phyloP scores from a whole-genome alignment of 495 filamentous ascomycete species.

The Penicillium lividum region DNA sequence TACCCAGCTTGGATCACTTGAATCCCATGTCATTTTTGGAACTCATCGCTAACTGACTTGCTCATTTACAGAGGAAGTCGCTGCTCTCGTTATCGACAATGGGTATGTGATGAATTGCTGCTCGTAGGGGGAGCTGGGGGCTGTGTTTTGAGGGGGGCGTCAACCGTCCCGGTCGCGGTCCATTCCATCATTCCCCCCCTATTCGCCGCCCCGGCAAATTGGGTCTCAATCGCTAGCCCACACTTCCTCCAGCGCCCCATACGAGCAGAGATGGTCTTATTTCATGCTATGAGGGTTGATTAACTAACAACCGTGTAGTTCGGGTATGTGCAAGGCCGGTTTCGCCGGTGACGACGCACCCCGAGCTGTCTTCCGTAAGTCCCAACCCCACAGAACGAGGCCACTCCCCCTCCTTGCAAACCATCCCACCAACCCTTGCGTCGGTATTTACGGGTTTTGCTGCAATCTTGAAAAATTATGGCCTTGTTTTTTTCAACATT shows the following conservation, averaged over 20 bases:
- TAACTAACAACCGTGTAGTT: slow-evolving; percentile 69
- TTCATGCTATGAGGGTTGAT: slow-evolving; percentile 8
- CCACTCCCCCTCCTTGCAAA: slow-evolving; percentile 20
- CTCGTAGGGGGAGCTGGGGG: slow-evolving; percentile 25
- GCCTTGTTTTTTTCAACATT: slow-evolving; percentile 3
- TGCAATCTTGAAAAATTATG: neutral
- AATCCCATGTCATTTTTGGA: neutral
- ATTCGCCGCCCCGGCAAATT: slow-evolving; percentile 20
- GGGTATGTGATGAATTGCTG: slow-evolving; percentile 67
- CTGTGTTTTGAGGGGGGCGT: slow-evolving; percentile 21
- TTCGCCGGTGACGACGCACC: slow-evolving; percentile 99
- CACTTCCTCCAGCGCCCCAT: slow-evolving; percentile 8
- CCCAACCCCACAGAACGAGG: slow-evolving; percentile 26
- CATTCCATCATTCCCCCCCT: slow-evolving; percentile 19
- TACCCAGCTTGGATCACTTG: neutral
- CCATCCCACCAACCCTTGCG: slow-evolving; percentile 34
- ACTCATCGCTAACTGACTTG: slow-evolving; percentile 52
- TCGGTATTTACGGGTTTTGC: slow-evolving; percentile 13
- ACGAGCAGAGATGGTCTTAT: slow-evolving; percentile 1
- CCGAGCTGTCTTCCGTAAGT: slow-evolving; percentile 99
- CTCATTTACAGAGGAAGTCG: slow-evolving; percentile 87
- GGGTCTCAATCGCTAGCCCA: slow-evolving; percentile 21
- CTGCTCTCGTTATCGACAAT: slow-evolving; percentile 99
- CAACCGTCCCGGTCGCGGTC: slow-evolving; percentile 32
- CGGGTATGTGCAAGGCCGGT: slow-evolving; percentile 99